A percentile compares a stretch with the other conserved stretches of the same genome.
phyloP scores from a whole-genome alignment of 352 stramenopile genomes.

The Pythium aquatile region DNA sequence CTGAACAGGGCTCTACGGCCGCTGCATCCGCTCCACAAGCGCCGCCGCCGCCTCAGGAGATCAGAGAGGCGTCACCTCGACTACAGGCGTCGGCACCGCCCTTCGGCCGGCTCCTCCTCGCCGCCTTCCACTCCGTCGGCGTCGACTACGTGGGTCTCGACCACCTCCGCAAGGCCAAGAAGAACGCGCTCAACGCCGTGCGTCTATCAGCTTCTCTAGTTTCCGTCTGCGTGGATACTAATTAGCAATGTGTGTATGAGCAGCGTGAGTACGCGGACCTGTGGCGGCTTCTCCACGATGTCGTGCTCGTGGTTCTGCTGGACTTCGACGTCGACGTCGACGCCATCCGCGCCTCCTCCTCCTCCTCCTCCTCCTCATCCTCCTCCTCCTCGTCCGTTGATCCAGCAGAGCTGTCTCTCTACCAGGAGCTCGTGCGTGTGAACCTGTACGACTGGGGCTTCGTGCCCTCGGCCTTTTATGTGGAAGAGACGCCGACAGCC shows the following conservation, averaged over 20 bases:
- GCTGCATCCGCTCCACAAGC: background rate
- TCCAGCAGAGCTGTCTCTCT: constrained; percentile 27
- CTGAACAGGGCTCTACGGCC: background rate
- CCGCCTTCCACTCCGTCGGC: constrained; percentile 43
- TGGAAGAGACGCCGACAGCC: constrained; percentile 9
- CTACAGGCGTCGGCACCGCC: constrained; percentile 24
- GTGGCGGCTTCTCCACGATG: constrained; percentile 64
- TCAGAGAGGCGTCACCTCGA: background rate
- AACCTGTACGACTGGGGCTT: constrained; percentile 77
- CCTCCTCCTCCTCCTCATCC: background rate
- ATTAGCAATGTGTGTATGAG: background rate
- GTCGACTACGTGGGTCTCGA: constrained; percentile 55
- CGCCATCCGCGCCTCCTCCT: constrained; percentile 26
- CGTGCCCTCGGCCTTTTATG: constrained; percentile 45
- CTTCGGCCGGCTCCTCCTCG: constrained; percentile 44
- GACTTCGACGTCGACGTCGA: constrained; percentile 53
- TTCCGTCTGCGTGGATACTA: background rate
- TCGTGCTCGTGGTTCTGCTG: constrained; percentile 57
- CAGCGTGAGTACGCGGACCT: constrained; percentile 47
- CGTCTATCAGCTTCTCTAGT: background rate
- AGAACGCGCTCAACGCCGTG: constrained; percentile 36
- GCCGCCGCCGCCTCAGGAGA: background rate
- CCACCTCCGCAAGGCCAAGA: constrained; percentile 62
- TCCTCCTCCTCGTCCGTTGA: background rate
- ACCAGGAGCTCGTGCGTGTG: constrained; percentile 45